Evolutionary conservation across 345 rosid species (phyloP), one percentile per base, ranked within the genome.

Genomic region (Arabidopsis arenosa): DNA sequence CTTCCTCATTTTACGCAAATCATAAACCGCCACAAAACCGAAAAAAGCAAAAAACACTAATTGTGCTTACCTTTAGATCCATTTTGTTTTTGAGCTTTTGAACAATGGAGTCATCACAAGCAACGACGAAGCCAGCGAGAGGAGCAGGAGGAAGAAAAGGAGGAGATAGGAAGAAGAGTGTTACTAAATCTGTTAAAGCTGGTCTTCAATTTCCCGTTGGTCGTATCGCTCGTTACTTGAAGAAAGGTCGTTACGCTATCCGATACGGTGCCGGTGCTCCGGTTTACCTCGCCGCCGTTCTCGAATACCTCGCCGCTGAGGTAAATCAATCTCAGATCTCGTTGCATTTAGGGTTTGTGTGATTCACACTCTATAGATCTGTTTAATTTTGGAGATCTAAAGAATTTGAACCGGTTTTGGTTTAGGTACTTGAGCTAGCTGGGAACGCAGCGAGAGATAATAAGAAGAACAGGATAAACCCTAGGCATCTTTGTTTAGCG

Each of bases 121-220:
- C 83, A 15, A 28, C 73, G 0, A 6, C 63, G 17, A 83, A 78
- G 62, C 64, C 84, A 40, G 60, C 53, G 57, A 86, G 82, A 56
- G 89, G 88, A 5, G 84, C 86, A 0, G 91, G 87, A 55, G 90
- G 95, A 9, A 80, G 97, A 73, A 75, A 62, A 66, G 91, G 93
- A 1, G 86, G 93, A 0, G 84, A 82, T 5, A 68, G 88, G 68
- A 89, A 84, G 83, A 86, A 86, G 80, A 68, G 91, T 23, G 88
- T 86, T 7, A 65, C 95, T 1, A 85, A 87, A 72, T 89, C 97
- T 0, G 74, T 67, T 2, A 89, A 83, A 68, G 94, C 95, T 0
- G 95, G 97, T 11, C 89, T 91, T 3, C 95, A 91, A 71, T 91
- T 91, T 58, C 94, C 97, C 1, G 97, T 91, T 0, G 97, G 93